Evolutionary conservation across 2,329 filamentous ascomycete genomes (phyloP).

Genomic region (Ambrosiella cleistominuta): DNA sequence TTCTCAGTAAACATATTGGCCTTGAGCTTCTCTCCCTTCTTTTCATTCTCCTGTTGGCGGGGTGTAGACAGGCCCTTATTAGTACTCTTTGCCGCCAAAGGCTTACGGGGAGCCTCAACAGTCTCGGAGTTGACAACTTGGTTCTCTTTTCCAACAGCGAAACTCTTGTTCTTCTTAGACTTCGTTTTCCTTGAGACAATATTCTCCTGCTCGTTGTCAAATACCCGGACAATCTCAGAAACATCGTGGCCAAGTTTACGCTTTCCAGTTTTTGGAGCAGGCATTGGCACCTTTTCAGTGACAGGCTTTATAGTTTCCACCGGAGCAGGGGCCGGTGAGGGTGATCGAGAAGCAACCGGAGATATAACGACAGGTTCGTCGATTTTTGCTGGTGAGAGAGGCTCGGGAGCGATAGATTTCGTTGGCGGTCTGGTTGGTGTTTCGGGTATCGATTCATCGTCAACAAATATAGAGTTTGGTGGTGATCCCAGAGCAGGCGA

Average conservation of each 20-base stretch:
- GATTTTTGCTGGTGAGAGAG: background rate
- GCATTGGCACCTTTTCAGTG: background rate
- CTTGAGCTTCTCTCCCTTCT: slow-evolving; percentile 1
- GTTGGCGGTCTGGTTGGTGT: slow-evolving; percentile 8
- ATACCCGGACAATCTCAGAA: background rate
- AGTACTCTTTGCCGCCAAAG: slow-evolving; percentile 38
- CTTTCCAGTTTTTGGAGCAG: slow-evolving; percentile 5
- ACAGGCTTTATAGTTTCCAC: background rate
- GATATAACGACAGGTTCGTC: background rate
- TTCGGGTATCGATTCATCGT: slow-evolving; percentile 24
- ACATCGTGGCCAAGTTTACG: slow-evolving; percentile 9
- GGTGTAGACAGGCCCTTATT: slow-evolving; percentile 34
- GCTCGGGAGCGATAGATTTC: background rate
- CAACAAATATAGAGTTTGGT: slow-evolving; percentile 40
- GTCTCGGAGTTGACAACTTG: slow-evolving; percentile 17
- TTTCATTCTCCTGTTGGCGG: slow-evolving; percentile 4
- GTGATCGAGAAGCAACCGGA: background rate
- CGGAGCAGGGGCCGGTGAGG: background rate
- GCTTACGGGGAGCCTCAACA: slow-evolving; percentile 24
- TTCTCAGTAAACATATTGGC: background rate
- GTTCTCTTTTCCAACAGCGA: slow-evolving; percentile 25
- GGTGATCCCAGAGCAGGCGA: slow-evolving; percentile 54
- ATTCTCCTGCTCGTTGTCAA: slow-evolving; percentile 6
- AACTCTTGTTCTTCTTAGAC: slow-evolving; percentile 27
- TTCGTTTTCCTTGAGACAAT: slow-evolving; percentile 16